A percentile compares a stretch with the other conserved stretches of the same genome.
Conservation (phyloP, 108 stramenopile species). For the Nitzschia sp. region DNA sequence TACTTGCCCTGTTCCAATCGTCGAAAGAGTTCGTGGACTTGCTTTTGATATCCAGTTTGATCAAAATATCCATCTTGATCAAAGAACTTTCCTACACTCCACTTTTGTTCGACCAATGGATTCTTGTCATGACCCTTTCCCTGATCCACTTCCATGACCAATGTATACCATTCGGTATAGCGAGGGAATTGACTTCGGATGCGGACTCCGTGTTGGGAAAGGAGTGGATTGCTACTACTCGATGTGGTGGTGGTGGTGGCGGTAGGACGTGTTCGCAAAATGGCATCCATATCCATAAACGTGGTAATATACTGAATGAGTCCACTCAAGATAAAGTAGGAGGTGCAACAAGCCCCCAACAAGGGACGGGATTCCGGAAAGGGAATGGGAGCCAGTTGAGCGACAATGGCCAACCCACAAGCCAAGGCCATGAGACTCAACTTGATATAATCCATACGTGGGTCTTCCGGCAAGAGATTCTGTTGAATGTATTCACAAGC, state of each 20-base stretch:
- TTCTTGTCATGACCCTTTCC: constrained; percentile 28
- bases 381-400: constrained; percentile 91
- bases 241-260: constrained; percentile 23
- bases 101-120: constrained; percentile 66
- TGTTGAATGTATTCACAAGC: constrained; percentile 67
- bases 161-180: constrained; percentile 84
- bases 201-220: constrained; percentile 69
- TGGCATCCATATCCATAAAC: constrained; percentile 91
- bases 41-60: constrained; percentile 69
- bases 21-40: constrained; percentile 59
- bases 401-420: constrained; percentile 88
- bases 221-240: constrained; percentile 22
- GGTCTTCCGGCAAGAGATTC: constrained; percentile 73
- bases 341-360: constrained; percentile 86
- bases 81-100: constrained; percentile 90
- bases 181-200: constrained; percentile 81
- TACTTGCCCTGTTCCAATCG: constrained; percentile 72
- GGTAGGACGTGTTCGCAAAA: constrained; percentile 78
- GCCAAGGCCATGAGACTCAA: constrained; percentile 85
- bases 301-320: constrained; percentile 89
- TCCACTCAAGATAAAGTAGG: constrained; percentile 90
- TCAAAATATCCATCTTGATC: constrained; percentile 92
- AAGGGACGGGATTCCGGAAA: constrained; percentile 89
- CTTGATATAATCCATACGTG: constrained; percentile 89
- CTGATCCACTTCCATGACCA: constrained; percentile 67